A percentile compares a stretch with the other conserved stretches of the same genome.
phyloP scores from a whole-genome alignment of 164 flowering plant genomes.

The Sedum album region DNA sequence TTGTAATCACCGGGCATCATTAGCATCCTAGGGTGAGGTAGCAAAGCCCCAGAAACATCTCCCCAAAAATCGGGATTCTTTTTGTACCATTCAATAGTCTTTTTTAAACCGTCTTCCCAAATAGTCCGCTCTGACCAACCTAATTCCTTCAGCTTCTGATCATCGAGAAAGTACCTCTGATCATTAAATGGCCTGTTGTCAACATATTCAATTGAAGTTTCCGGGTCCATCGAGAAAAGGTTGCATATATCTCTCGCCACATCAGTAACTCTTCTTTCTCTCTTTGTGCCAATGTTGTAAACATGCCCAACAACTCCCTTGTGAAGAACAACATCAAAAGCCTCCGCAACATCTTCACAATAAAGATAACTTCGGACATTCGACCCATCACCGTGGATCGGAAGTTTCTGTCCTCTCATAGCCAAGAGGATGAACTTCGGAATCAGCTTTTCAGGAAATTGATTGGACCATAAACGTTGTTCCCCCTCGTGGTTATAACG shows the following conservation, averaged over 20 bases:
- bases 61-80: conserved; percentile 8
- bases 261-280: conserved; percentile 2
- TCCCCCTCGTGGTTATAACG: conserved; percentile 1
- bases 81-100: conserved; percentile 7
- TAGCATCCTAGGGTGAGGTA: conserved; percentile 1
- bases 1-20: conserved; percentile 5
- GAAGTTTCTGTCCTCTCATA: conserved; percentile 4
- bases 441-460: conserved; percentile 6
- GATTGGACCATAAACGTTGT: conserved; percentile 2
- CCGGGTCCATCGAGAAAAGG: conserved; percentile 2
- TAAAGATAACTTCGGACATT: conserved; percentile 3
- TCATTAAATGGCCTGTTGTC: conserved; percentile 9
- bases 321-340: conserved; percentile 1
- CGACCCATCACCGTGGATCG: conserved; percentile 5
- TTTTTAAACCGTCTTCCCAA: conserved; percentile 9
- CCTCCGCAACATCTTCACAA: conserved; percentile 6
- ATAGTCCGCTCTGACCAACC: conserved; percentile 7
- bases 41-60: conserved; percentile 5
- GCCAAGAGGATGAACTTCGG: conserved; percentile 1
- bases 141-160: conserved; percentile 5
- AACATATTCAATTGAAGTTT: not conserved
- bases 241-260: conserved; percentile 3
- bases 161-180: conserved; percentile 9
- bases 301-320: conserved; percentile 1
- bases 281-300: not conserved